Base-by-base conservation (phyloP, 352 stramenopile species). In the Phytopythium vexans region DNA sequence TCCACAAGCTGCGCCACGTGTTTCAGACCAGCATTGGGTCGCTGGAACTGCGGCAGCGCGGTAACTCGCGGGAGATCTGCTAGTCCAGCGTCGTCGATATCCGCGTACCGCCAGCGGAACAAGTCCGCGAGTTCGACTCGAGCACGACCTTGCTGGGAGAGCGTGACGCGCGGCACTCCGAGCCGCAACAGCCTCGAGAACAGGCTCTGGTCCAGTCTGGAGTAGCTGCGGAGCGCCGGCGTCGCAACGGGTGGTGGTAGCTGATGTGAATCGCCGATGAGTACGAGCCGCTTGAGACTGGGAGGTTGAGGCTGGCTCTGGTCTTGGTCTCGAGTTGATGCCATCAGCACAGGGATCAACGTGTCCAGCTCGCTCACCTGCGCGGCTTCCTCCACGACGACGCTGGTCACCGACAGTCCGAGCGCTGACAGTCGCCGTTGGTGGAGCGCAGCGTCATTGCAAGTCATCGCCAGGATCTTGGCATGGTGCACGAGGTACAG, bases 401-500 rank as follows among this genome's bases (percentile, higher is more conserved):
- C 54, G 59, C 84, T 98, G 55, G 94, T 61, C 52, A 90, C 91
- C 9, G 65, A 59, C 44, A 95, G 64, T 9, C 76, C 89, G 50
- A 99, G 58, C 38, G 94, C 64, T 9, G 95, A 69, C 7, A 99
- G 68, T 39, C 91, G 84, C 15, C 59, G 67, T 34, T 95, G 72
- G 27, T 87, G 89, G 58, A 98, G 76, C 4, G 96, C 96, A 31
- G 94, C 92, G 54, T 99, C 87, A 8, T 93, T 98, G 58, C 89
- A 98, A 15, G 97, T 99, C 91, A 99, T 98, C 6, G 88, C 92
- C 15, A 99, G 72, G 48, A 99, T 90, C 1, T 79, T 77, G 38
- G 83, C 95, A 61, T 99, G 92, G 50, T 98, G 97, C 31, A 94
- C 95, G 27, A 99, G 68, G n/a, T 98, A 88, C 72, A 97, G 94